Base-by-base conservation (phyloP, 2,329 filamentous ascomycete genomes). In the Penicillium sp. region DNA sequence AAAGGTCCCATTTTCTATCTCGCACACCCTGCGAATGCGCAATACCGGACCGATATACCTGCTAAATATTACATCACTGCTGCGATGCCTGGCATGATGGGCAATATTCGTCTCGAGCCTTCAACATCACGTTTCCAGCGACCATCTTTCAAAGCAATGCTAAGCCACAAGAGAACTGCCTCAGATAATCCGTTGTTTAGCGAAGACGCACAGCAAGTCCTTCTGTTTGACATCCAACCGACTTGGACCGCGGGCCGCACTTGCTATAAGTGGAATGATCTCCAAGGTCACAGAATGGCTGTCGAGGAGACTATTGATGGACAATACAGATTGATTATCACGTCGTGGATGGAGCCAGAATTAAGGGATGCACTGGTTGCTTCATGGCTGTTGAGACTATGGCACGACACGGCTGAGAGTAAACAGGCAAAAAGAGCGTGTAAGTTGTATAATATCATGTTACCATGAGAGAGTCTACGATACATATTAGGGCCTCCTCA, bases 391-490 rank as follows among this genome's bases (percentile, higher is more conserved):
- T 48, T 62, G 39, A 46, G 58, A 42, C n/a, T 56, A 21, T 62
- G 59, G 59, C 45, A 49, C 22, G 54, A 61, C 7, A 57, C 43
- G 5, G 56, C 58, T 2, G 59, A 62, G 44, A 62, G 58, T 34
- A 61, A 44, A 22, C 24, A 59, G 27, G 58, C 59, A 11, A 61
- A 50, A 24, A 53, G 45, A 34, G 56, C 59, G 44, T 46, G 59
- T 62, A 14, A 49, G 58, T 53, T 32, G 5, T 5, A 6, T n/a
- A 5, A 8, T 10, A n/a, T 6, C 13, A 2, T 14, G 11, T 34
- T 11, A 4, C 31, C 31, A 34, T 14, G 4, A 10, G 31, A 3
- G 10, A 4, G 31, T 34, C 24, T 27, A 5, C 8, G 11, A 8
- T 10, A 4, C 7, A 11, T 14, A 6, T 50, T 43, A 32, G 16